Base-by-base conservation (phyloP, 768 basidiomycete species). In the Lactarius pseudohatsudake region DNA sequence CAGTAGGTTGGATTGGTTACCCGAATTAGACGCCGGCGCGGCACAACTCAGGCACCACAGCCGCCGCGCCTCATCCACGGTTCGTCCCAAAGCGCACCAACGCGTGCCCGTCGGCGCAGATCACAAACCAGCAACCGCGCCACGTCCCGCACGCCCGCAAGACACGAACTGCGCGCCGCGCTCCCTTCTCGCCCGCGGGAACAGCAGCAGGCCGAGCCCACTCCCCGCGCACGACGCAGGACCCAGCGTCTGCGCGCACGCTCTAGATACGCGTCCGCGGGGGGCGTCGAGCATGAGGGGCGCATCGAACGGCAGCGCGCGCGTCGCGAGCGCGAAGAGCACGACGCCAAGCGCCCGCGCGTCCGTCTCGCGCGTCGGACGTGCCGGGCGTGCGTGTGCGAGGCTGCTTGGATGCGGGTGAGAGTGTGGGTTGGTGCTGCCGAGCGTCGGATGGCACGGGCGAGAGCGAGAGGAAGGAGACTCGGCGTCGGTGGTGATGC, bases 261-360 rank as follows among this genome's bases (percentile, higher is more conserved):
- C 76, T 74, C 81, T n/a, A n/a, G n/a, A n/a, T n/a, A n/a, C 78
- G 56, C 77, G 73, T 63, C 77, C 74, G 68, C 53, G 64, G 67
- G 64, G 75, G 72, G 64, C 59, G 64, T 69, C 61, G 66, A 63
- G 22, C 57, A 26, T 13, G 15, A 15, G 63, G 0, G 65, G 15
- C n/a, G 72, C 40, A 55, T 79, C 92, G 77, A 96, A 96, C 4
- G 92, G 94, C 61, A 95, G 74, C 41, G 81, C 76, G 47, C 92
- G 81, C 45, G 82, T 86, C 9, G 87, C 82, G 57, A 95, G 80
- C 43, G 89, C 90, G 75, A 86, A 96, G 15, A 95, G 77, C 58
- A 94, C 91, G n/a, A 94, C 89, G 0, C 93, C 93, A 71, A 89
- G 87, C 15, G 92, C 92, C 94, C 94, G 94, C 16, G 89, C 86